Base-by-base conservation (phyloP, 179 eudicot species). In the Silene vulgaris region DNA sequence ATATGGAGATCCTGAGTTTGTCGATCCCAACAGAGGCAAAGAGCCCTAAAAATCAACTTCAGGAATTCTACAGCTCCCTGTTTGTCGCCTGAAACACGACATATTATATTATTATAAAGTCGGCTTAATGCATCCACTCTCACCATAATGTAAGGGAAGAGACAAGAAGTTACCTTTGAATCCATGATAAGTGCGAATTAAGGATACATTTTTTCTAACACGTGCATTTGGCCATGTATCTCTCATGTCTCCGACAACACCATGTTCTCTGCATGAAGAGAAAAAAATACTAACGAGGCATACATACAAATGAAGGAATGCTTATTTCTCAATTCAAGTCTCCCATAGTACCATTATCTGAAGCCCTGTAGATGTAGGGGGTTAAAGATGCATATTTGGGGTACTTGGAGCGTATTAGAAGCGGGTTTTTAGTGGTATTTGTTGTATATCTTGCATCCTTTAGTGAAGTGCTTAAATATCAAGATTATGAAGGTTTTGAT, bases 11-110 rank as follows among this genome's bases (percentile, higher is more conserved):
- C 97, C 78, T 95, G 99, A 28, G 99, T 95, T 82, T 95, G 99
- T 7, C 97, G 91, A 84, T 95, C 99, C 99, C 99, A 95, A 81
- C 99, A 95, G 30, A 95, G 92, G 82, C 97, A 95, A 81, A 95
- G 90, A 17, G 99, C 99, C 84, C 99, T 81, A 67, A 95, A 88
- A 4, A 95, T 85, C 81, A 95, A 81, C 87, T 95, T 95, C 62
- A 95, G 75, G 84, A 89, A 95, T 84, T 95, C 99, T 59, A 89
- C 72, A 65, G 91, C 88, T 76, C 99, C 99, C 71, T 95, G 97
- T 79, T 92, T 89, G 81, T 90, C 78, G 81, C 99, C 99, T 95
- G 66, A 3, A 50, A 73, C 73, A 69, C 19, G 48, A 61, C 1
- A 17, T 20, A 52, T 43, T n/a, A 30, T 54, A 54, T 54, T 54